These are phyloP conservation scores for Diaporthe sp. DNA, from an alignment of 2,329 filamentous ascomycete genomes.

Conservation along the genomic window DNA sequence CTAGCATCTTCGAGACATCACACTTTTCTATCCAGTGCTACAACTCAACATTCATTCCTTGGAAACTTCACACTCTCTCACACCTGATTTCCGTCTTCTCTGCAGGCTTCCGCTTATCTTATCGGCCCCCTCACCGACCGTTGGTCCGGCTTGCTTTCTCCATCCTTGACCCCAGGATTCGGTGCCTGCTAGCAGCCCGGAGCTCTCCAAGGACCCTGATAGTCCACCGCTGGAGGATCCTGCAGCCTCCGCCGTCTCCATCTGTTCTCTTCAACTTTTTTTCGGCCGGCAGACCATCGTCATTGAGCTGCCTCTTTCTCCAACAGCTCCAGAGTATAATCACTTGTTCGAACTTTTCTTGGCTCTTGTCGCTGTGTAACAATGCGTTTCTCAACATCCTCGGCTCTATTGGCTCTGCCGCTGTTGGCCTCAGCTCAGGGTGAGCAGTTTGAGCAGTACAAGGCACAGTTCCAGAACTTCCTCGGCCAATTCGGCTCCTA, in stretches of 20 bases:
- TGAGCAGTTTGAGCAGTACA: slow-evolving; percentile 68
- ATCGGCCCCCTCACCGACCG: slow-evolving; percentile 26
- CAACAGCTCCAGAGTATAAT: slow-evolving; percentile 5
- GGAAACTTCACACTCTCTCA: not conserved
- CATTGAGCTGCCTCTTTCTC: slow-evolving; percentile 34
- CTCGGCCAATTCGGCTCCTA: slow-evolving; percentile 71
- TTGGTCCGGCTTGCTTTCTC: slow-evolving; percentile 26
- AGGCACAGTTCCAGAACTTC: slow-evolving; percentile 75
- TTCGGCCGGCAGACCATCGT: slow-evolving; percentile 17
- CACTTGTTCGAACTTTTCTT: not conserved
- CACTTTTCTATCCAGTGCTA: not conserved
- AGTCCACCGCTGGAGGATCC: slow-evolving; percentile 32
- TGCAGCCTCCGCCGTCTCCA: slow-evolving; percentile 24
- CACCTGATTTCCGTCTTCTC: not conserved
- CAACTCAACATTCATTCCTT: slow-evolving; percentile 17
- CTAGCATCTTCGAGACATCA: not conserved
- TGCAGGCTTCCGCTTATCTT: slow-evolving; percentile 32
- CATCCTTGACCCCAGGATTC: slow-evolving; percentile 36
- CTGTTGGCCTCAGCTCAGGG: slow-evolving; percentile 67
- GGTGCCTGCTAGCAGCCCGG: slow-evolving; percentile 34
- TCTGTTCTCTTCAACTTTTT: slow-evolving; percentile 36
- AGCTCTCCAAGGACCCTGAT: slow-evolving; percentile 39
- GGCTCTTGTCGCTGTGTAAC: slow-evolving; percentile 44
- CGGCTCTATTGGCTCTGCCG: slow-evolving; percentile 68
- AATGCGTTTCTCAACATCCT: slow-evolving; percentile 71